Evolutionary conservation across 2,329 filamentous ascomycete species (phyloP).

Genomic region (Nannizzia gypsea): DNA sequence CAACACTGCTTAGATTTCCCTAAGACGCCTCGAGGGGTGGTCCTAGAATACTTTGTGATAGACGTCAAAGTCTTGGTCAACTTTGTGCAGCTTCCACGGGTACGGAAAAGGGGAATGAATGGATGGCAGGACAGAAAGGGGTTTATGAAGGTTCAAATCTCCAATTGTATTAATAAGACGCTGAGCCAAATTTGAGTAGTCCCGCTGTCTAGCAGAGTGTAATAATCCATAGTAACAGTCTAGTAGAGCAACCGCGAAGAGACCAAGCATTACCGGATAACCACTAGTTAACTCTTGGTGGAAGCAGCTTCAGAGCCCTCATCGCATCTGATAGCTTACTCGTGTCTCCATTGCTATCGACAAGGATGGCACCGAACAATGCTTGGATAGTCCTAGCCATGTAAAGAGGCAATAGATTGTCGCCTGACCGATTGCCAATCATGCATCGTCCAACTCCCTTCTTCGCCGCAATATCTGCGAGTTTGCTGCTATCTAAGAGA

Average conservation of each 20-base stretch:
- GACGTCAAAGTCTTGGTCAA: too few species aligned
- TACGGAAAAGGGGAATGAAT: too few species aligned
- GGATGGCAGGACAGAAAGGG: too few species aligned
- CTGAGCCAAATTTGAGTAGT: too few species aligned
- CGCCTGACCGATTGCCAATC: conserved; percentile 13
- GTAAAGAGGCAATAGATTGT: conserved; percentile 9
- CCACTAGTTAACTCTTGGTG: background rate
- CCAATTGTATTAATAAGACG: too few species aligned
- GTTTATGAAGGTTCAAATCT: too few species aligned
- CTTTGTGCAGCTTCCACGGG: too few species aligned
- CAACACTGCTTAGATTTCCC: too few species aligned
- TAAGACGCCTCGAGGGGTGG: too few species aligned
- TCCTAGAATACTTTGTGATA: too few species aligned
- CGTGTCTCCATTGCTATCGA: conserved; percentile 18
- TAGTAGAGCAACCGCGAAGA: background rate
- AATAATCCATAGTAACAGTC: background rate
- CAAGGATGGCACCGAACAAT: conserved; percentile 25
- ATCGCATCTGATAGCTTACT: conserved; percentile 10
- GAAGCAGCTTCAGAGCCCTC: conserved; percentile 8
- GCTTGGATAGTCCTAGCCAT: conserved; percentile 25
- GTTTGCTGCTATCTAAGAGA: conserved; percentile 10
- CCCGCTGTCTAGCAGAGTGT: too few species aligned
- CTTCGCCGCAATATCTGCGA: conserved; percentile 10
- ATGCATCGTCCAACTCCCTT: conserved; percentile 10
- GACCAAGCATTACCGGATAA: too few species aligned